Base-by-base conservation (phyloP, 768 basidiomycete species). In the Rubroboletus satanas region DNA sequence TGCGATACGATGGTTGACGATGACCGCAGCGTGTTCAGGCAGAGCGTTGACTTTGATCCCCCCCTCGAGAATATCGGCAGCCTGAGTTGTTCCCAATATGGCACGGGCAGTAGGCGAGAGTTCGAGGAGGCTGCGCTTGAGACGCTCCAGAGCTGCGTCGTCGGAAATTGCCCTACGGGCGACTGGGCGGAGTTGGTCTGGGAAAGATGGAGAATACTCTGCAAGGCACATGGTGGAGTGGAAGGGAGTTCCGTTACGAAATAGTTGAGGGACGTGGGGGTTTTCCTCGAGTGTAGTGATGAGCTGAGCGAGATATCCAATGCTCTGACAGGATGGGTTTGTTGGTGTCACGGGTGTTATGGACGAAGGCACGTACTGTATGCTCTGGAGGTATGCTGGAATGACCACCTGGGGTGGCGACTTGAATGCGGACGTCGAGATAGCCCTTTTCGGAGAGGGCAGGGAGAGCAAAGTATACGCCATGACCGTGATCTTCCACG, bases 1-100 rank as follows among this genome's bases (percentile, higher is more conserved):
- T 4, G 83, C 78, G 43, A 90, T 83, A 29, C 87, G 82, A 61
- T 87, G 84, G 65, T 89, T 87, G 43, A 89, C 79, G 18, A 89
- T 66, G 45, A 46, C 45, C 14, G 45, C 45, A 15, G 45, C 31
- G 15, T 32, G 45, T 33, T 46, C 45, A 15, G 45, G 45, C 23
- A 46, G 45, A 33, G 32, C 45, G 15, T 46, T 46, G 32, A 46
- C 45, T 33, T 46, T 46, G 18, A 46, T 14, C 32, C 45, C 45
- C 12, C 45, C 45, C 21, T 46, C 45, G 18, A 46, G 32, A 33
- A 46, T 15, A 17, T 46, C 32, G 18, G 45, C 45, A 33, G 45
- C 45, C 21, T 46, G 45, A 8, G 45, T 46, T 23, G 45, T 46
- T 32, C 32, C 45, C 32, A 46, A 15, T 17, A 4, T 21, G 45